Conservation (phyloP, 2,329 filamentous ascomycete species). For the Diaporthe amygdali region DNA sequence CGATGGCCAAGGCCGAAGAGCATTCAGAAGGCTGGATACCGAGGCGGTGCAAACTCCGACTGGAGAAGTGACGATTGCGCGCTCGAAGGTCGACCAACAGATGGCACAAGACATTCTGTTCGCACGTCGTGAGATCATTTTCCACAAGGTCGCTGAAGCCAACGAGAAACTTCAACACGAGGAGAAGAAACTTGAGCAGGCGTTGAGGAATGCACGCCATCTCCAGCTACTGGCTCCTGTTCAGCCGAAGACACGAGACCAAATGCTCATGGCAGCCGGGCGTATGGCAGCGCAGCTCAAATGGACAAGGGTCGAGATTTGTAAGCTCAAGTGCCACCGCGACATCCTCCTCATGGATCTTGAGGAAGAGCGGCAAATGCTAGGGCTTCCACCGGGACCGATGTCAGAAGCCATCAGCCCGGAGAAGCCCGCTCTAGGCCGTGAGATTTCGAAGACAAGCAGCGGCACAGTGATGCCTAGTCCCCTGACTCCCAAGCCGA, state of each 20-base stretch:
- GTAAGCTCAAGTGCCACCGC: conserved; percentile 87
- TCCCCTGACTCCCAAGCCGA: conserved; percentile 40
- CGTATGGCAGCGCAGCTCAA: conserved; percentile 87
- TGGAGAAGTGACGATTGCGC: conserved; percentile 75
- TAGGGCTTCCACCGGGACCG: conserved; percentile 37
- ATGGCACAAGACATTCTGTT: conserved; percentile 86
- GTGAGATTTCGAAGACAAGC: conserved; percentile 42
- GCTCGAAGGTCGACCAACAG: conserved; percentile 77
- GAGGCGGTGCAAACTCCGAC: conserved; percentile 71
- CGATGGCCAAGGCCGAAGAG: conserved; percentile 78
- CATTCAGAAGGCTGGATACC: conserved; percentile 74
- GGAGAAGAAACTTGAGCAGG: conserved; percentile 80
- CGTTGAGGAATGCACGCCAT: conserved; percentile 89
- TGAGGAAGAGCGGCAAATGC: conserved; percentile 71
- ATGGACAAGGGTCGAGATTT: conserved; percentile 94
- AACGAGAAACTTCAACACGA: conserved; percentile 76
- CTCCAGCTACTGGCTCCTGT: conserved; percentile 88
- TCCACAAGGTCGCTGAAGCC: conserved; percentile 80
- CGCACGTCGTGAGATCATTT: conserved; percentile 82
- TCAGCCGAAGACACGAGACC: conserved; percentile 86
- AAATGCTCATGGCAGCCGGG: conserved; percentile 83
- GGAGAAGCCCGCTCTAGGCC: conserved; percentile 28
- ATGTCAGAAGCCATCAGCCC: conserved; percentile 26
- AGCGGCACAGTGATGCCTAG: conserved; percentile 36
- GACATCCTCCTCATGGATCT: conserved; percentile 87